Base-by-base conservation (phyloP, 202 grass and related monocot genomes). In the Brachypodium distachyon region DNA sequence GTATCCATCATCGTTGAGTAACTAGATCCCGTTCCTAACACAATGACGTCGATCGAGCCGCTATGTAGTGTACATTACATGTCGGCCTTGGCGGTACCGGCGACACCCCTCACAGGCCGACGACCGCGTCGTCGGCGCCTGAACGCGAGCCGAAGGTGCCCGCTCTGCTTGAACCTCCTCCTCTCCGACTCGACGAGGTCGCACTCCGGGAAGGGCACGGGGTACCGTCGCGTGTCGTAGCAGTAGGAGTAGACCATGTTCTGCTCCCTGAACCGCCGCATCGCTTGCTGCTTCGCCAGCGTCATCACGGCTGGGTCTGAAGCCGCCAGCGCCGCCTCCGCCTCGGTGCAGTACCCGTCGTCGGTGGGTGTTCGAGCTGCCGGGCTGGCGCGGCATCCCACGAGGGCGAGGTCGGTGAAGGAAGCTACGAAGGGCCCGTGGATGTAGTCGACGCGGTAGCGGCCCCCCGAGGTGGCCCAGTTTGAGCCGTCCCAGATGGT, bases 401-500 rank as follows among this genome's bases (percentile, higher is more conserved):
- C 29, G 67, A 97, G 86, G 18, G 88, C 73, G 29, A 94, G 86
- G 76, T 97, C 79, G 3, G 85, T 80, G 81, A 97, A 94, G 12
- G 90, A 88, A 3, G 91, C 88, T 19, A 82, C 91, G 79, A 97
- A 97, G 26, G 94, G 94, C 4, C 86, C 85, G 79, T 90, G 84
- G 2, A 80, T 78, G 84, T 97, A 97, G 82, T 92, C 86, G 48
- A 92, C 88, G 50, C 77, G 80, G 94, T 97, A 92, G 3, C 67
- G 69, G 8, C 94, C 94, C 3, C 94, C 94, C 1, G 84, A 64
- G 17, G 91, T 94, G 61, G 94, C 94, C 91, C 91, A 94, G 37
- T 51, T 87, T 27, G 94, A 97, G 19, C 86, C 94, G 54, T 97
- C 94, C 91, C 91, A 97, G 36, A 97, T 82, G 83, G 94, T 97